Base-by-base conservation (phyloP, 495 filamentous ascomycete genomes). In the Barbatosphaeria neglecta region DNA sequence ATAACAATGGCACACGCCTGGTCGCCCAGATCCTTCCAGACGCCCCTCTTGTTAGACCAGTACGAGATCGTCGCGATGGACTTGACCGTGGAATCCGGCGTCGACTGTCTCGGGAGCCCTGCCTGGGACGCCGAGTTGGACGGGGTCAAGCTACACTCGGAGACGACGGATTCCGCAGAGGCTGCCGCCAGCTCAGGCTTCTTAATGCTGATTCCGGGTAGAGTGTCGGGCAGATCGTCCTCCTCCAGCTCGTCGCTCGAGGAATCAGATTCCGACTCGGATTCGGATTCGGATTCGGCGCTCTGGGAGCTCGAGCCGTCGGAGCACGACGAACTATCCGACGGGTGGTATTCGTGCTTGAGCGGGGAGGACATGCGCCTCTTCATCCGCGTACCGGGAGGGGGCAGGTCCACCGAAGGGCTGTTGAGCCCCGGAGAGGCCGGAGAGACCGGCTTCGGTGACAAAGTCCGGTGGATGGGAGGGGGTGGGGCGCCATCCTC, bases 311-410 rank as follows among this genome's bases (percentile, higher is more conserved):
- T 59, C 4, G 68, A 70, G 8, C 72, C 67, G 2, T 68, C 72
- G 22, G 69, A 72, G 1, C 68, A 70, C 0, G 70, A 73, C 2
- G 69, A 72, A 0, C 62, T 78, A 35, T 87, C 90, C 1, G 92
- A 97, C 2, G 93, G 93, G 52, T 87, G 85, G 55, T 95, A 99
- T 67, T 99, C 89, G 55, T 96, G 92, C 64, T 99, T 99, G 47
- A 99, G 72, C 8, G 93, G 93, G 8, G 93, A 97, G 4, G 93
- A 97, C 22, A 81, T 84, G 6, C 87, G 77, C 23, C 90, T 74
- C 54, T 76, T 83, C 10, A 74, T 60, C 22, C 66, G 69, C 20
- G 58, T 40, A 5, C 55, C 52, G 49, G 58, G 56, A 39, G 51
- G n/a, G n/a, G n/a, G 57, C 52, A 46, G 62, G 41, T 65, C 73